A percentile compares a stretch with the other conserved stretches of the same genome.
Conservation (phyloP, 116 monocot genomes). For the Posidonia oceanica region DNA sequence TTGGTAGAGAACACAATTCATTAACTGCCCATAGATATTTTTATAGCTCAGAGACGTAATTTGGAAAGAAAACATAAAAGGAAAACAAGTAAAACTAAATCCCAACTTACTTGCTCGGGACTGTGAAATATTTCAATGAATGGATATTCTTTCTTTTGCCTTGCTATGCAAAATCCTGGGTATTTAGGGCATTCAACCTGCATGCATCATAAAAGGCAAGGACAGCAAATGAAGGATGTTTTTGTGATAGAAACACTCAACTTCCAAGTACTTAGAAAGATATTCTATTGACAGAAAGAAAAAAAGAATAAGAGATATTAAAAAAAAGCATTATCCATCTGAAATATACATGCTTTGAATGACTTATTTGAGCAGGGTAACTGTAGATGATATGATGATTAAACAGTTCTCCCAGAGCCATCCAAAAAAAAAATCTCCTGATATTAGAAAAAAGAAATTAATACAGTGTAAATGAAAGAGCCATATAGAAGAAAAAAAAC, state of each 20-base stretch:
- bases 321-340: too few relatives aligned
- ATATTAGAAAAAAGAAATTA: too few relatives aligned
- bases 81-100: background rate
- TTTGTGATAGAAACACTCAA: background rate
- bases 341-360: too few relatives aligned
- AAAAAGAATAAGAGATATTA: background rate
- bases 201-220: background rate
- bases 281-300: background rate
- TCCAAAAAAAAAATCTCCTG: too few relatives aligned
- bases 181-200: conserved; percentile 95
- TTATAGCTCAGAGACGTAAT: background rate
- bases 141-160: conserved; percentile 83
- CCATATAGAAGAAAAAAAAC: too few relatives aligned
- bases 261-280: background rate
- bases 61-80: background rate
- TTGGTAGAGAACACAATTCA: background rate
- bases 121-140: conserved; percentile 85
- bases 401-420: too few relatives aligned
- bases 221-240: background rate
- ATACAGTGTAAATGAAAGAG: too few relatives aligned
- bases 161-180: conserved; percentile 87
- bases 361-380: too few relatives aligned
- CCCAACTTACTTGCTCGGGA: conserved; percentile 58
- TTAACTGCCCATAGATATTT: too few relatives aligned
- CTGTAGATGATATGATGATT: too few relatives aligned